phyloP scores from a whole-genome alignment of 1,139 yeast species.

The Pichia sp. region DNA sequence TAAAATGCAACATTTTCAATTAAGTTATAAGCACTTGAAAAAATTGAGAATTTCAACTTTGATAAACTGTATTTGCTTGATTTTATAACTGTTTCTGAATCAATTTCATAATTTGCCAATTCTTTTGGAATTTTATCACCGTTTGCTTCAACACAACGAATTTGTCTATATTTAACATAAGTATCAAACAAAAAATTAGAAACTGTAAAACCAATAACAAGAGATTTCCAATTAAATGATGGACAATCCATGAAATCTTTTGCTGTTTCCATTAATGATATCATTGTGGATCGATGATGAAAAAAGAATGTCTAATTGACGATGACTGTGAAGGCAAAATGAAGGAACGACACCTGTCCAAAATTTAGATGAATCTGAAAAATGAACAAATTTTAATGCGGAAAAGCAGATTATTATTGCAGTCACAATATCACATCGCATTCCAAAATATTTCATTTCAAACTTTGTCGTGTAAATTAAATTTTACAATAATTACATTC shows the following conservation, averaged over 20 bases:
- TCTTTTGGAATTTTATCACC: slow-evolving; percentile 55
- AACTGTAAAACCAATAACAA: slow-evolving; percentile 67
- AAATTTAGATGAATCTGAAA: too few relatives aligned
- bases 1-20: slow-evolving; percentile 53
- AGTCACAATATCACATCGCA: too few relatives aligned
- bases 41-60: slow-evolving; percentile 66
- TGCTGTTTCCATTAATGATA: slow-evolving; percentile 29
- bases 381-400: too few relatives aligned
- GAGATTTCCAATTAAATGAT: slow-evolving; percentile 68
- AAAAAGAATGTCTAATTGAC: neutral
- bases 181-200: slow-evolving; percentile 73
- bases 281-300: slow-evolving; percentile 11
- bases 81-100: slow-evolving; percentile 67
- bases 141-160: slow-evolving; percentile 49
- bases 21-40: slow-evolving; percentile 47
- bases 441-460: too few relatives aligned
- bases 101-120: slow-evolving; percentile 48
- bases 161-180: slow-evolving; percentile 72
- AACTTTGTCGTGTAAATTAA: too few relatives aligned
- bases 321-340: neutral
- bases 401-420: too few relatives aligned
- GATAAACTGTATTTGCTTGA: slow-evolving; percentile 78
- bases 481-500: too few relatives aligned
- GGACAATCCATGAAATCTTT: slow-evolving; percentile 42
- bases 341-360: too few relatives aligned